Evolutionary conservation across 139 green algal species (phyloP).

Genomic region (Chlamydomonas sp.): DNA sequence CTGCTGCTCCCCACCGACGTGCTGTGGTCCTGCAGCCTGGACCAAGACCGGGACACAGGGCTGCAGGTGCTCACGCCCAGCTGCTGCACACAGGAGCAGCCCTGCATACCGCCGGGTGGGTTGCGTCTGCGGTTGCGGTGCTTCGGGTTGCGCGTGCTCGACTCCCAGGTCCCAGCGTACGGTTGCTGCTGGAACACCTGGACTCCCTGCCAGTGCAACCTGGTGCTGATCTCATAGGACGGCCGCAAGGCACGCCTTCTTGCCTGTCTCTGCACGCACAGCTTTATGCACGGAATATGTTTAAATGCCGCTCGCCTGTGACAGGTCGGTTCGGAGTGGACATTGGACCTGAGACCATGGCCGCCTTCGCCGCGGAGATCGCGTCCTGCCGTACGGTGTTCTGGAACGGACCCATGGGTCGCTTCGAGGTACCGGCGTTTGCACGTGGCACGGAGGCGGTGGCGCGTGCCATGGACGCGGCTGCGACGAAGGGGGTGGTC

Average conservation of each 20-base stretch:
- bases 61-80: conserved; percentile 37
- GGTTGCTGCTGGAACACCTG: no score
- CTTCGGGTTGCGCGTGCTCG: not conserved
- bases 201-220: no score
- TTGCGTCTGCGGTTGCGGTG: not conserved
- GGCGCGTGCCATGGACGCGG: conserved; percentile 44
- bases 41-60: conserved; percentile 26
- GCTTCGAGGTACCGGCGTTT: conserved; percentile 57
- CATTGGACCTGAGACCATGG: conserved; percentile 52
- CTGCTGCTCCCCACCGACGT: conserved; percentile 67
- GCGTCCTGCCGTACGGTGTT: conserved; percentile 58
- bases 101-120: conserved; percentile 53
- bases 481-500: conserved; percentile 32
- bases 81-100: conserved; percentile 56
- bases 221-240: no score
- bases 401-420: conserved; percentile 72
- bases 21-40: conserved; percentile 46
- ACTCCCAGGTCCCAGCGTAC: not conserved
- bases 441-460: conserved; percentile 46
- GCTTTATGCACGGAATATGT: not conserved
- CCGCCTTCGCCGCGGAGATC: conserved; percentile 41
- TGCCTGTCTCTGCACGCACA: no score
- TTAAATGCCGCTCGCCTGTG: not conserved
- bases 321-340: conserved; percentile 53
- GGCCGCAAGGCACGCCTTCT: no score